Base-by-base conservation (phyloP, 768 basidiomycete species). In the Mycena alexandri region DNA sequence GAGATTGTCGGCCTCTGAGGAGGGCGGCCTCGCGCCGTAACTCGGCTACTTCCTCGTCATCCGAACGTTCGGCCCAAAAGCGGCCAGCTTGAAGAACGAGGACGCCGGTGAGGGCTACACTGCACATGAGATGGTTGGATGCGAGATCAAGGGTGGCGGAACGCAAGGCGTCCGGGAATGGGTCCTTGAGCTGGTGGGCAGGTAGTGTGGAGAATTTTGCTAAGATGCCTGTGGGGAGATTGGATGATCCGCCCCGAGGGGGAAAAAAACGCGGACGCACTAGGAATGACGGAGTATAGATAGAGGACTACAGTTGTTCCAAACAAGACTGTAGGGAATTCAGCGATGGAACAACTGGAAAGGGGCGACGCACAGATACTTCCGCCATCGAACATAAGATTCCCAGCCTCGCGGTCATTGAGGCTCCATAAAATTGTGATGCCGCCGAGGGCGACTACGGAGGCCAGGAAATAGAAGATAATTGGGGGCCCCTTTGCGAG, bases 341-440 rank as follows among this genome's bases (percentile, higher is more conserved):
- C 72, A 21, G 71, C 61, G 24, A 36, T 21, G 25, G 11, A 36
- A 29, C 25, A 43, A 41, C 22, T 14, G 38, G 48, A 14, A 74
- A 21, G 47, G 19, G 52, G 12, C 16, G 61, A 82, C 93, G 75
- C 68, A 95, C 94, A 92, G 71, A 94, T 90, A 77, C 93, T 94
- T 56, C 91, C 94, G 25, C 94, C 93, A 73, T 95, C 94, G 72
- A 95, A 95, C 93, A 95, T 94, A 75, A 95, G 82, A 77, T 95
- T 95, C 36, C 89, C 92, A 3, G 93, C 93, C 69, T 87, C 80
- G 10, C 91, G 87, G 68, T 95, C 93, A 38, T 87, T 82, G 68
- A 94, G 81, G 77, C 92, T 94, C 89, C 90, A 92, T 25, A 93
- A 81, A 55, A 94, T 88, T 51, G 90, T 91, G 34, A 82, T 77